Conservation (phyloP, 1,284 basidiomycete species). For the Tilletiaria anomala region DNA sequence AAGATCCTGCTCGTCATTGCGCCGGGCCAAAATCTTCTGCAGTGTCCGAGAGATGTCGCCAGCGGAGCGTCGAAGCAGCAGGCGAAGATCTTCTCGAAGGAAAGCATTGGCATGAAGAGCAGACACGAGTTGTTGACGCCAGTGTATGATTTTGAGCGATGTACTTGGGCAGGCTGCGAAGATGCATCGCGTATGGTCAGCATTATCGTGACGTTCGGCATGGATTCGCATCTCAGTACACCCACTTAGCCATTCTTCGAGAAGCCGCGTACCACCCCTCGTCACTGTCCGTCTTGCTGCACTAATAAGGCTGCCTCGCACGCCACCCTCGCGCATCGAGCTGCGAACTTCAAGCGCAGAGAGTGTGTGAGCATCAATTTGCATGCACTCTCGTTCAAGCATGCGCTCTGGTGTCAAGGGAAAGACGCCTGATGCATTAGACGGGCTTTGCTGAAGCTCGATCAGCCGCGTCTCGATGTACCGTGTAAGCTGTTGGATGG, state of each 20-base stretch:
- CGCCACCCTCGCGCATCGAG: slow-evolving; percentile 12
- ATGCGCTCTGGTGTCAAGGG: too few relatives aligned
- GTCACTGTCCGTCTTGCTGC: slow-evolving; percentile 31
- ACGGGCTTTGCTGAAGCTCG: not conserved
- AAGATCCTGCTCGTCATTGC: slow-evolving; percentile 34
- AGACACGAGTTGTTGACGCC: slow-evolving; percentile 21
- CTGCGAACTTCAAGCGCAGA: slow-evolving; percentile 28
- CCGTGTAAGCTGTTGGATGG: not conserved
- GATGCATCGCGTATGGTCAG: not conserved
- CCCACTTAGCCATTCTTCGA: slow-evolving; percentile 27
- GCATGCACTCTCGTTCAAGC: slow-evolving; percentile 24
- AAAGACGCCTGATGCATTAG: too few relatives aligned
- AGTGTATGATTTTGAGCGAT: slow-evolving; percentile 13
- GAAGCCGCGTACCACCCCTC: slow-evolving; percentile 26
- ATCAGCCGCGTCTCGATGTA: not conserved
- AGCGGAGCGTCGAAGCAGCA: slow-evolving; percentile 10
- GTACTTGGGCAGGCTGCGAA: slow-evolving; percentile 16
- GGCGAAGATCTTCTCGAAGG: slow-evolving; percentile 21
- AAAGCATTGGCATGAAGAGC: slow-evolving; percentile 11
- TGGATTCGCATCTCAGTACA: too few relatives aligned
- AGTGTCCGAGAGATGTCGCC: slow-evolving; percentile 30
- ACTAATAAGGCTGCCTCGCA: slow-evolving; percentile 23
- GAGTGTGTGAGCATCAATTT: slow-evolving; percentile 34
- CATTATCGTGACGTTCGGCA: not conserved
- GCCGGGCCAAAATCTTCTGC: slow-evolving; percentile 20